A percentile compares a stretch with the other conserved stretches of the same genome.
These are phyloP conservation scores for Lolium multiflorum DNA, from an alignment of 176 grass and related monocot species.

Conservation along the genomic window DNA sequence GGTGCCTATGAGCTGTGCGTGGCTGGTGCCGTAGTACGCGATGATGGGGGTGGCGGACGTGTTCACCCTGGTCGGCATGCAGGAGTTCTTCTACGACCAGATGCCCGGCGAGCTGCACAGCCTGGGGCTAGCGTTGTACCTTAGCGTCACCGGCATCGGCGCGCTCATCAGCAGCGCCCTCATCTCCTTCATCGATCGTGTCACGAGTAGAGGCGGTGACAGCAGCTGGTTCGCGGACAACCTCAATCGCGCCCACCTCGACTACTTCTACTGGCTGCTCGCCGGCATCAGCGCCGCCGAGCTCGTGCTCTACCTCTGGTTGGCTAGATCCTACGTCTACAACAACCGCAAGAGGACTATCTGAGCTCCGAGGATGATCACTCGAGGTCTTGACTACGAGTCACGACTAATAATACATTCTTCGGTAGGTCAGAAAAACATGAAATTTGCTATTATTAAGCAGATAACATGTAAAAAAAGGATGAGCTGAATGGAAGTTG, in stretches of 20 bases:
- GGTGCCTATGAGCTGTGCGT: conserved; percentile 17
- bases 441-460: no score
- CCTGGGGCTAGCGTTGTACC: conserved; percentile 65
- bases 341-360: conserved; percentile 27
- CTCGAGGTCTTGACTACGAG: background rate
- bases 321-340: conserved; percentile 43
- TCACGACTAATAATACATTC: background rate
- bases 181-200: conserved; percentile 49
- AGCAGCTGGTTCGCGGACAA: conserved; percentile 70
- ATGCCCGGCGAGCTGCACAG: conserved; percentile 43
- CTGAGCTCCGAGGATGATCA: background rate
- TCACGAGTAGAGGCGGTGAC: background rate
- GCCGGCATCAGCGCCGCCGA: conserved; percentile 42
- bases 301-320: conserved; percentile 45
- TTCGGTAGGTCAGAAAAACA: no score
- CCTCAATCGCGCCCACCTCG: conserved; percentile 66
- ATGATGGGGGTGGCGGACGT: conserved; percentile 42
- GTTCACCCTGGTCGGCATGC: conserved; percentile 58
- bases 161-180: conserved; percentile 67
- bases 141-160: conserved; percentile 59
- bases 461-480: no score
- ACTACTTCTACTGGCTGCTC: conserved; percentile 79
- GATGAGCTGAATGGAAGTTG: no score
- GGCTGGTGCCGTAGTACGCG: background rate
- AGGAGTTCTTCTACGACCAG: conserved; percentile 77